Conservation (phyloP, 208 protist genomes). For the Novymonas esmeraldas region DNA sequence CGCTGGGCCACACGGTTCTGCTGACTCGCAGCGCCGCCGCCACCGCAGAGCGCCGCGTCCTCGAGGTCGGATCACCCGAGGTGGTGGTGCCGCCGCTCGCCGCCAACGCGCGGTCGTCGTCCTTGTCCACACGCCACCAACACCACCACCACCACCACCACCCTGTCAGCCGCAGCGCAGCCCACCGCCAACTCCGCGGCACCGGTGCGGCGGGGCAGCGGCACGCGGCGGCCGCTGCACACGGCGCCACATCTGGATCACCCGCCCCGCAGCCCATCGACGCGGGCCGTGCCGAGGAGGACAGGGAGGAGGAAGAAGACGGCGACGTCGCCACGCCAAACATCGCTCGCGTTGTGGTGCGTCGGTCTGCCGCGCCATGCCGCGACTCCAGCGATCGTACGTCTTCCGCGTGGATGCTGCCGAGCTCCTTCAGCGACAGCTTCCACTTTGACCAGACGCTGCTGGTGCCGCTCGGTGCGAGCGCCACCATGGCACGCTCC, state of each 20-base stretch:
- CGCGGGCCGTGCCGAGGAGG: constrained; percentile 2
- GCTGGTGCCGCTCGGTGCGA: constrained; percentile 33
- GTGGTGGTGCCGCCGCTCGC: constrained; percentile 22
- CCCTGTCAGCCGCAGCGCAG: constrained; percentile 6
- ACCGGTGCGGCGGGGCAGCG: constrained; percentile 1
- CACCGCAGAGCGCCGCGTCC: not conserved
- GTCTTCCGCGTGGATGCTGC: not conserved
- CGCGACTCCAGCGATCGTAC: not conserved
- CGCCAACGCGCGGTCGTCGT: constrained; percentile 9
- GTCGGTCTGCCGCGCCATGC: constrained; percentile 27
- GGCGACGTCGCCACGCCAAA: too few relatives aligned
- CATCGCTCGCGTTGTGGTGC: constrained; percentile 24
- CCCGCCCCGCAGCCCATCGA: constrained; percentile 5
- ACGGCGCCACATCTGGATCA: constrained; percentile 4
- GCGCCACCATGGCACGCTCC: constrained; percentile 4
- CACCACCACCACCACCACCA: too few relatives aligned
- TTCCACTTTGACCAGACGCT: constrained; percentile 43
- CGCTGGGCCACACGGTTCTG: constrained; percentile 54
- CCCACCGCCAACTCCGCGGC: constrained; percentile 21
- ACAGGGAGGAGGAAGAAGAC: too few relatives aligned
- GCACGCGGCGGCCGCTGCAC: not conserved
- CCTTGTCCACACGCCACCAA: too few relatives aligned
- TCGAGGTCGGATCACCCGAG: constrained; percentile 6
- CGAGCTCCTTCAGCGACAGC: constrained; percentile 24
- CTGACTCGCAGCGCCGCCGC: constrained; percentile 35